Conservation (phyloP, 306 rosid species). For the Vicia villosa region DNA sequence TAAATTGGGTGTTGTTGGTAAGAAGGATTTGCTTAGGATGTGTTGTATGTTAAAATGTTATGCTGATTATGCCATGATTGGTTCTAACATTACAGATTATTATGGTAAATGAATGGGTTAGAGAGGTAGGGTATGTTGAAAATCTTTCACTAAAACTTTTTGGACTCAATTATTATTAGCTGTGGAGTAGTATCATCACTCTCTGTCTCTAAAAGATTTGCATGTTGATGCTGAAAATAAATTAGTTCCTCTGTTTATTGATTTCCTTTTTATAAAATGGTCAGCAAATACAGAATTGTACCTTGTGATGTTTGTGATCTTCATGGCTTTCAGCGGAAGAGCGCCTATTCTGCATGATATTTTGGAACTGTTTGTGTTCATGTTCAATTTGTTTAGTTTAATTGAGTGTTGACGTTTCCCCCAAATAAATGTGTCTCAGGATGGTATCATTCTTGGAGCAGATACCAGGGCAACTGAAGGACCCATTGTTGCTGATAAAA, state of each 20-base stretch:
- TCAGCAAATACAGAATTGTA: neutral
- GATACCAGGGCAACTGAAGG: conserved; percentile 96
- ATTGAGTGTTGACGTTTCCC: conserved; percentile 10
- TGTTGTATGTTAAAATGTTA: neutral
- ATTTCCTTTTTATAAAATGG: neutral
- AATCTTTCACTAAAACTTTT: neutral
- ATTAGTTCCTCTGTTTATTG: neutral
- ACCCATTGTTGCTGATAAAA: conserved; percentile 85
- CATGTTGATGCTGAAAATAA: too few relatives aligned
- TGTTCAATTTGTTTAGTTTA: neutral
- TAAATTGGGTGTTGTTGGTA: neutral
- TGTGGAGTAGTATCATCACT: neutral
- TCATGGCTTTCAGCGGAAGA: neutral
- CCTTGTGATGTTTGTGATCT: conserved; percentile 5
- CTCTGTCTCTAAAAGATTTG: neutral
- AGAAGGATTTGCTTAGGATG: neutral
- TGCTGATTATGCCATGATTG: neutral
- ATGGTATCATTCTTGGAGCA: conserved; percentile 97
- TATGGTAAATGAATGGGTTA: neutral
- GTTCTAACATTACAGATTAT: neutral
- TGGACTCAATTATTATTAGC: conserved; percentile 5
- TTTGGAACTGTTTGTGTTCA: neutral
- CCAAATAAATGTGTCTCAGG: conserved; percentile 46
- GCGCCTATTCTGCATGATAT: neutral
- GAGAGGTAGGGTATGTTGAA: neutral